Conservation (phyloP, 371 early-diverging fungal genomes). For the Paraphysoderma sedebokerense region DNA sequence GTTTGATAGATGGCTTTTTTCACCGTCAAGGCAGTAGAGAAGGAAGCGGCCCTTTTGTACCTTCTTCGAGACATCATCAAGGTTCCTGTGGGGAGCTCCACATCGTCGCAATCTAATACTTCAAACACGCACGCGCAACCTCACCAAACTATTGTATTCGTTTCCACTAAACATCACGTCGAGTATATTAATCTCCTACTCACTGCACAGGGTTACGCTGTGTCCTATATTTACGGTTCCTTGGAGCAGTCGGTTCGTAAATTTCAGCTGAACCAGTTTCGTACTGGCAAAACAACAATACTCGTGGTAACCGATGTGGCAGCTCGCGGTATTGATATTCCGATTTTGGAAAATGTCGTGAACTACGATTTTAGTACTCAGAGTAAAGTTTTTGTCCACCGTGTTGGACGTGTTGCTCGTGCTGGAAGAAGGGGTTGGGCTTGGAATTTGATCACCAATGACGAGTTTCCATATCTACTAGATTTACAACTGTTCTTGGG, state of each 20-base stretch:
- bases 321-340: conserved; percentile 98
- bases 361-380: conserved; percentile 92
- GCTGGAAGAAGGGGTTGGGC: conserved; percentile 89
- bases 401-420: conserved; percentile 96
- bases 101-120: conserved; percentile 3
- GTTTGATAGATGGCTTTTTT: conserved; percentile 62
- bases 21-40: conserved; percentile 55
- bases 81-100: conserved; percentile 21
- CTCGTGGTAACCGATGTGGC: conserved; percentile 98
- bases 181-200: conserved; percentile 73
- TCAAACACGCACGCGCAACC: conserved; percentile 21
- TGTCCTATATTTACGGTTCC: conserved; percentile 82
- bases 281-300: conserved; percentile 52
- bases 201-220: conserved; percentile 42
- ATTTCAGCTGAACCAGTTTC: conserved; percentile 66
- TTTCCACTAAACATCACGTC: conserved; percentile 90
- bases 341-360: conserved; percentile 87
- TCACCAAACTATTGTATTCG: conserved; percentile 81
- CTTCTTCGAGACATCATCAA: conserved; percentile 61
- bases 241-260: conserved; percentile 85
- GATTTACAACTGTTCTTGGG: conserved; percentile 85
- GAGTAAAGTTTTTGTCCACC: conserved; percentile 93
- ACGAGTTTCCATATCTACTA: conserved; percentile 74
- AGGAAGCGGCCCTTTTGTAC: conserved; percentile 77
- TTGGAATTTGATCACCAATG: conserved; percentile 67